A percentile compares a stretch with the other conserved stretches of the same genome.
Evolutionary conservation across 2,329 filamentous ascomycete species (phyloP).

Genomic region (Plenodomus tracheiphilus): DNA sequence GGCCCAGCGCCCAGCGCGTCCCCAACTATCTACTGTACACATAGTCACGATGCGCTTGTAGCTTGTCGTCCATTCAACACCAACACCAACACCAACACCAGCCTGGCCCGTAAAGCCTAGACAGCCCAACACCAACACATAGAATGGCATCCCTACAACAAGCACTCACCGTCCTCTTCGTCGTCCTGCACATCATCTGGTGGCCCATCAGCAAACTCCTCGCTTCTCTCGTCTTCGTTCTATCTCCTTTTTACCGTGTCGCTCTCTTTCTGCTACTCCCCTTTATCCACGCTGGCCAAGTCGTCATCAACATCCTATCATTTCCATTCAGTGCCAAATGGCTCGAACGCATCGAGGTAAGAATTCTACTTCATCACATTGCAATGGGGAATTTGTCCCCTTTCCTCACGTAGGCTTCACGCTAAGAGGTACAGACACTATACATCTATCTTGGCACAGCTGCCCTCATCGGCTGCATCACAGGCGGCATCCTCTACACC

Average conservation of each 20-base stretch:
- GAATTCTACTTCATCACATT: conserved; percentile 2
- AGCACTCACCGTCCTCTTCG: neutral
- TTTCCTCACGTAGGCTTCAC: neutral
- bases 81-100: too few species aligned
- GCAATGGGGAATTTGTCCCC: neutral
- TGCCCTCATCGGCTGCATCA: conserved; percentile 65
- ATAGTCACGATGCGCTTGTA: too few species aligned
- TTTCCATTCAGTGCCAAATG: conserved; percentile 54
- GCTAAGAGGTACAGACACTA: conserved; percentile 43
- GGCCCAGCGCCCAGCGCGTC: neutral
- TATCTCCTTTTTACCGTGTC: conserved; percentile 54
- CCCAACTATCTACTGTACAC: too few species aligned
- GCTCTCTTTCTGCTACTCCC: conserved; percentile 56
- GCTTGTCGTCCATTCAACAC: too few species aligned
- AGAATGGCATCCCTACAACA: neutral
- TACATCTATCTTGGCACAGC: conserved; percentile 68
- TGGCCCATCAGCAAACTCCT: conserved; percentile 46
- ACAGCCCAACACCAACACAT: conserved; percentile 1
- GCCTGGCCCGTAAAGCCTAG: too few species aligned
- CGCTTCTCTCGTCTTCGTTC: conserved; percentile 45
- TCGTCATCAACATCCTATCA: conserved; percentile 46
- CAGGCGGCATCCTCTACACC: conserved; percentile 63
- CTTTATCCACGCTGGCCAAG: conserved; percentile 51
- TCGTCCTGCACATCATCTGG: conserved; percentile 18
- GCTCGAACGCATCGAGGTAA: conserved; percentile 60